Percentiles rank a stretch among this genome's conserved stretches.
Evolutionary conservation across 2,329 filamentous ascomycete genomes (phyloP).

Genomic region (Cryphonectria japonica): DNA sequence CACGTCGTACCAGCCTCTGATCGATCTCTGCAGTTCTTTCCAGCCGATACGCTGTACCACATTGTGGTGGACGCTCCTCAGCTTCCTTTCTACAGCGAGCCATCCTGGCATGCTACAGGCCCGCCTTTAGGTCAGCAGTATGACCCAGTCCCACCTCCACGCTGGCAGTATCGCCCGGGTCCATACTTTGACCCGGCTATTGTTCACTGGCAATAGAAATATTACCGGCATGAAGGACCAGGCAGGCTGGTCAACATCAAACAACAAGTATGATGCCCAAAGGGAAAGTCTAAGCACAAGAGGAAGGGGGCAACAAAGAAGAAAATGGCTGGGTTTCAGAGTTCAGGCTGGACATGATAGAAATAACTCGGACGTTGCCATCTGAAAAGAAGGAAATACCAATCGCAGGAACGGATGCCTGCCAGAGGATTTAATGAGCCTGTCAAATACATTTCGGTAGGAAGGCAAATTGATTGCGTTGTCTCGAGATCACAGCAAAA

Average conservation of each 20-base stretch:
- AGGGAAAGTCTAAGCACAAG: neutral
- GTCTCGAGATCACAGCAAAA: neutral
- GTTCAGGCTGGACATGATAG: neutral
- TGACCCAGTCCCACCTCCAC: too few relatives aligned
- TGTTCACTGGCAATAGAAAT: neutral
- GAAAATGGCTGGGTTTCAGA: neutral
- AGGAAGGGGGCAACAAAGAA: neutral
- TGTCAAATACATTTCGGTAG: neutral
- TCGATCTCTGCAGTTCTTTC: neutral
- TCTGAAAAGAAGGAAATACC: neutral
- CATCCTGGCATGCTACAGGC: neutral
- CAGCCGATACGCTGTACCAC: neutral
- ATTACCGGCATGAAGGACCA: neutral
- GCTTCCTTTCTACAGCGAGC: neutral
- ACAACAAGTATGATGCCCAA: neutral
- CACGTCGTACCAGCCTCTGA: neutral
- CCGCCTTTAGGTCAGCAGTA: neutral
- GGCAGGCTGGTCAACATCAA: neutral
- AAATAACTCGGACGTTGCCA: neutral
- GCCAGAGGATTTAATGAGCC: neutral
- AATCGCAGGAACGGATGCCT: neutral
- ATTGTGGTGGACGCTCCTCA: neutral
- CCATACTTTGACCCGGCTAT: neutral
- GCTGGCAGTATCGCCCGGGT: neutral
- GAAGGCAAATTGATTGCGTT: neutral